phyloP scores from a whole-genome alignment of 1,139 yeast genomes.

The Candida albicans region DNA sequence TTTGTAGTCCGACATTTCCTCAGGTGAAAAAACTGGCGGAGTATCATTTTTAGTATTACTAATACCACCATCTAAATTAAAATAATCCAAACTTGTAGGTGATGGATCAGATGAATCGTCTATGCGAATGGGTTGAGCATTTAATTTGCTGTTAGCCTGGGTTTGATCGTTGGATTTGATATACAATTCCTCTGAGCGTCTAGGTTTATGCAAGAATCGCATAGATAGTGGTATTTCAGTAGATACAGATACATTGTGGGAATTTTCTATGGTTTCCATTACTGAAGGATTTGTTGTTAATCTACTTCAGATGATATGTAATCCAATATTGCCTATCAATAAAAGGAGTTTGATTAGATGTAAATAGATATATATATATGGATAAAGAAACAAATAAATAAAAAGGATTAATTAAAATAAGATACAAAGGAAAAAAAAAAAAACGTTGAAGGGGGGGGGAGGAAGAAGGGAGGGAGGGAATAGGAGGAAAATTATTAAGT shows the following conservation, averaged over 20 bases:
- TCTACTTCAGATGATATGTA: no score
- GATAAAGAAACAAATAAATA: background rate
- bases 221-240: slow-evolving; percentile 32
- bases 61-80: slow-evolving; percentile 6
- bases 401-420: no score
- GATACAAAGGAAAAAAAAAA: no score
- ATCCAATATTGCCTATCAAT: background rate
- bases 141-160: slow-evolving; percentile 30
- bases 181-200: slow-evolving; percentile 33
- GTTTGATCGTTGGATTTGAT: slow-evolving; percentile 38
- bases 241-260: slow-evolving; percentile 6
- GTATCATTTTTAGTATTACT: background rate
- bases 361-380: background rate
- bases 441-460: no score
- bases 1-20: slow-evolving; percentile 15
- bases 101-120: slow-evolving; percentile 1
- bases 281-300: background rate
- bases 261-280: slow-evolving; percentile 2
- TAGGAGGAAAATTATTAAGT: no score
- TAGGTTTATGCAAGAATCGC: slow-evolving; percentile 44
- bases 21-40: background rate
- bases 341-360: background rate
- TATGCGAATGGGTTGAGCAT: slow-evolving; percentile 15
- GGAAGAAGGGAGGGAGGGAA: no score
- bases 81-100: slow-evolving; percentile 10